Evolutionary conservation across 2,329 filamentous ascomycete genomes (phyloP).

Genomic region (Sporothrix humicola): DNA sequence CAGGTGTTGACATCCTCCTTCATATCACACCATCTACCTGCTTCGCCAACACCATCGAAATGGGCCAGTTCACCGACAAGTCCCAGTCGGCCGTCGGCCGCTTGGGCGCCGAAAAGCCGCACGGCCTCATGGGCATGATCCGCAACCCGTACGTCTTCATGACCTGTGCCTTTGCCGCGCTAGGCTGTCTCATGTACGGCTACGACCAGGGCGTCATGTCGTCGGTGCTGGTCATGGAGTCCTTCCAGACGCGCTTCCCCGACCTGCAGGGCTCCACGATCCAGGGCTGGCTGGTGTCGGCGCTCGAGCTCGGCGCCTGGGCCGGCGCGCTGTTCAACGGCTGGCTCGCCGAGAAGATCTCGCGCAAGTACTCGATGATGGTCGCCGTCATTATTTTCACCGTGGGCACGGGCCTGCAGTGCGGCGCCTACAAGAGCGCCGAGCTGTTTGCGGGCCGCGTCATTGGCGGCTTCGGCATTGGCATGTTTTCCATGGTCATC

Average conservation of each 20-base stretch:
- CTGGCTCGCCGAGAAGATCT: conserved; percentile 32
- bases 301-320: conserved; percentile 30
- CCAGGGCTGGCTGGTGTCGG: conserved; percentile 32
- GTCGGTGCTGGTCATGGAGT: conserved; percentile 32
- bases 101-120: conserved; percentile 47
- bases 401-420: conserved; percentile 27
- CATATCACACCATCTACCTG: neutral
- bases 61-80: neutral
- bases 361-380: conserved; percentile 34
- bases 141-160: conserved; percentile 50
- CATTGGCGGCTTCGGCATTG: conserved; percentile 32
- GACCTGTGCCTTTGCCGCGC: conserved; percentile 38
- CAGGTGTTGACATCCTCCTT: neutral
- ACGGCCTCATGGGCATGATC: conserved; percentile 48
- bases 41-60: neutral
- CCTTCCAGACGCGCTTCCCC: conserved; percentile 31
- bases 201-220: conserved; percentile 32
- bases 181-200: conserved; percentile 33
- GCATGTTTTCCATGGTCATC: conserved; percentile 46
- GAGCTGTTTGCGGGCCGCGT: conserved; percentile 30
- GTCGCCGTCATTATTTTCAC: conserved; percentile 32
- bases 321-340: conserved; percentile 31
- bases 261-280: conserved; percentile 27
- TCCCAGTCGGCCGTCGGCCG: conserved; percentile 48
- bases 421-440: conserved; percentile 25